Percentiles rank a stretch among this genome's conserved stretches.
These are phyloP conservation scores for Colletotrichum sp. DNA, from an alignment of 2,329 filamentous ascomycete species.

Conservation along the genomic window DNA sequence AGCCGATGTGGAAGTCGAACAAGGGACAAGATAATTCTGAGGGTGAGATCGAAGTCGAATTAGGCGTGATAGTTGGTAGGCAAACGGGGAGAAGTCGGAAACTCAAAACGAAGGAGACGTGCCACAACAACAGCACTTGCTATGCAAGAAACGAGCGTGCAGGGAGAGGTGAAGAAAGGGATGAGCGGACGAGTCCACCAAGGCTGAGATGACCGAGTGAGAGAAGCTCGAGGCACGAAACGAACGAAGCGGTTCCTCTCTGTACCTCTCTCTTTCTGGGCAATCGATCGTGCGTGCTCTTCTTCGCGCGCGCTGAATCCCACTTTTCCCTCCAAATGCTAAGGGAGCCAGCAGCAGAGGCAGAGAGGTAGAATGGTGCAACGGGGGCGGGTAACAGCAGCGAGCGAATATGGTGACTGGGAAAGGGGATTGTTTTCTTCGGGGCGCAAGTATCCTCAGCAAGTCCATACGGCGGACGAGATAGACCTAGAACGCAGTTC, in stretches of 20 bases:
- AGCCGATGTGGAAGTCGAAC: background rate
- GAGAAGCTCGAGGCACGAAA: slow-evolving; percentile 5
- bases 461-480: slow-evolving; percentile 1
- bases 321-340: background rate
- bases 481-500: slow-evolving; percentile 2
- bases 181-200: background rate
- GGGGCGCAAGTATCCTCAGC: background rate
- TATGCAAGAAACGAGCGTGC: slow-evolving; percentile 15
- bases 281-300: background rate
- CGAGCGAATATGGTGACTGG: background rate
- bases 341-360: background rate
- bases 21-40: background rate
- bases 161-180: slow-evolving; percentile 3
- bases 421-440: slow-evolving; percentile 26
- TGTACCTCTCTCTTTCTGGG: background rate
- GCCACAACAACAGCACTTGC: background rate
- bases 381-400: background rate
- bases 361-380: background rate
- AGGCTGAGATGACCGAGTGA: background rate
- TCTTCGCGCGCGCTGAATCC: background rate
- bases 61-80: slow-evolving; percentile 1
- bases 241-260: slow-evolving; percentile 5
- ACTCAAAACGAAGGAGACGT: slow-evolving; percentile 10
- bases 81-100: background rate
- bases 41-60: background rate